phyloP scores from a whole-genome alignment of 2,329 filamentous ascomycete species.

The Exophiala alcalophila region DNA sequence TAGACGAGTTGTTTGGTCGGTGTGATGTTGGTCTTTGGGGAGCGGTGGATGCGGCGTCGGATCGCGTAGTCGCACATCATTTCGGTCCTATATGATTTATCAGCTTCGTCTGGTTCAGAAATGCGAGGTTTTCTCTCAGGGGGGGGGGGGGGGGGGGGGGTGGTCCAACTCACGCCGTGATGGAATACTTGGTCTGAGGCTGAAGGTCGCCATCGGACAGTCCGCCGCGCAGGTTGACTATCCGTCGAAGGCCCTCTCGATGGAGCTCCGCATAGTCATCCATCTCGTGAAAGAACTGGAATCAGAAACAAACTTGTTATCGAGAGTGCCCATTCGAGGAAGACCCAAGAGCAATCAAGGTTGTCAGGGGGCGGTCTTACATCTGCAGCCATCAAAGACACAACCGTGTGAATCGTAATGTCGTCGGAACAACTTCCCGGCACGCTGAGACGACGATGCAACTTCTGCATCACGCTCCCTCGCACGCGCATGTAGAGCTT shows the following conservation, averaged over 20 bases:
- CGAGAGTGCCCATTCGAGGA: too few relatives aligned
- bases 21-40: slow-evolving; percentile 7
- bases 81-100: slow-evolving; percentile 5
- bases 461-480: slow-evolving; percentile 8
- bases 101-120: neutral
- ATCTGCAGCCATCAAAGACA: slow-evolving; percentile 8
- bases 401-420: slow-evolving; percentile 9
- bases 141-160: too few relatives aligned
- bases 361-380: neutral
- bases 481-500: neutral
- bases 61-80: slow-evolving; percentile 16
- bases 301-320: too few relatives aligned
- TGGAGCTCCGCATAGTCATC: slow-evolving; percentile 12
- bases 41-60: slow-evolving; percentile 1
- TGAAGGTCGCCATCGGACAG: slow-evolving; percentile 1
- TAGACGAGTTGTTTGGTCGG: slow-evolving; percentile 7
- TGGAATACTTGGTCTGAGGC: slow-evolving; percentile 7
- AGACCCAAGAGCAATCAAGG: neutral
- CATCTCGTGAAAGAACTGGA: slow-evolving; percentile 5
- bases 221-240: slow-evolving; percentile 9
- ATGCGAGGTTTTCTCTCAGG: neutral
- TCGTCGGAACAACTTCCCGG: slow-evolving; percentile 7
- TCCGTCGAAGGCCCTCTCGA: slow-evolving; percentile 10
- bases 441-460: slow-evolving; percentile 11
- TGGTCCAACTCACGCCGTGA: slow-evolving; percentile 7